Conservation (phyloP, 2,329 filamentous ascomycete species). For the Elsinoe ampelina region DNA sequence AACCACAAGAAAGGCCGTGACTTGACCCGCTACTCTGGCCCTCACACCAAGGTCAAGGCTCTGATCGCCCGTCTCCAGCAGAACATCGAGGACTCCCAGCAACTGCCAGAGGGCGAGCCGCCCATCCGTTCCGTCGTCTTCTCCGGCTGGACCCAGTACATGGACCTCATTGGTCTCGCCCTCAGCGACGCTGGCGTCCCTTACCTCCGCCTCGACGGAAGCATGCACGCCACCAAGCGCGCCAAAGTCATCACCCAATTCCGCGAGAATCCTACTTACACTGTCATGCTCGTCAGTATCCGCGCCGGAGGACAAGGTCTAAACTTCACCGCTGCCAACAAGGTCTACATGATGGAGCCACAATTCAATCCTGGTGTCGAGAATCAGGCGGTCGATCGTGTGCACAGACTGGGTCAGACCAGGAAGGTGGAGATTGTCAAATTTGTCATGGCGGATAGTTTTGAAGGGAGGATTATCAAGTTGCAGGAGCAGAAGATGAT, state of each 20-base stretch:
- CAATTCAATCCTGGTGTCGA: slow-evolving; percentile 96
- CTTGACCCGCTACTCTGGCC: slow-evolving; percentile 64
- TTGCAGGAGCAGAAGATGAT: slow-evolving; percentile 89
- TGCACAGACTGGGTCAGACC: slow-evolving; percentile 83
- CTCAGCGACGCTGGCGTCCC: slow-evolving; percentile 57
- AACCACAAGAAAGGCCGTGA: slow-evolving; percentile 49
- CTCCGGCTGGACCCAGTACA: slow-evolving; percentile 89
- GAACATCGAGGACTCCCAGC: slow-evolving; percentile 53
- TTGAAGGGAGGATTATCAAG: slow-evolving; percentile 87
- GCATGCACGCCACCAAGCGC: slow-evolving; percentile 68
- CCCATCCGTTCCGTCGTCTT: slow-evolving; percentile 83
- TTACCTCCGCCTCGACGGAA: slow-evolving; percentile 79
- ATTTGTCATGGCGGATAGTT: slow-evolving; percentile 82
- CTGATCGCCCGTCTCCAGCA: slow-evolving; percentile 64
- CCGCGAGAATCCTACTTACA: slow-evolving; percentile 59
- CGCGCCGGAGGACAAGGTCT: slow-evolving; percentile 85
- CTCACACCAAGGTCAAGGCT: slow-evolving; percentile 84
- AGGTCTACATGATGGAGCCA: slow-evolving; percentile 95
- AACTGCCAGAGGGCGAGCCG: slow-evolving; percentile 49
- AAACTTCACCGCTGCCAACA: slow-evolving; percentile 77
- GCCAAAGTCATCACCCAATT: slow-evolving; percentile 69
- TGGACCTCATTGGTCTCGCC: slow-evolving; percentile 83
- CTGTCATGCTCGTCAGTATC: slow-evolving; percentile 84
- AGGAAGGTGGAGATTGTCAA: slow-evolving; percentile 78
- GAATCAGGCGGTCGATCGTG: slow-evolving; percentile 86